A percentile compares a stretch with the other conserved stretches of the same genome.
Conservation (phyloP, 805 yeast genomes). For the Ogataea minuta region DNA sequence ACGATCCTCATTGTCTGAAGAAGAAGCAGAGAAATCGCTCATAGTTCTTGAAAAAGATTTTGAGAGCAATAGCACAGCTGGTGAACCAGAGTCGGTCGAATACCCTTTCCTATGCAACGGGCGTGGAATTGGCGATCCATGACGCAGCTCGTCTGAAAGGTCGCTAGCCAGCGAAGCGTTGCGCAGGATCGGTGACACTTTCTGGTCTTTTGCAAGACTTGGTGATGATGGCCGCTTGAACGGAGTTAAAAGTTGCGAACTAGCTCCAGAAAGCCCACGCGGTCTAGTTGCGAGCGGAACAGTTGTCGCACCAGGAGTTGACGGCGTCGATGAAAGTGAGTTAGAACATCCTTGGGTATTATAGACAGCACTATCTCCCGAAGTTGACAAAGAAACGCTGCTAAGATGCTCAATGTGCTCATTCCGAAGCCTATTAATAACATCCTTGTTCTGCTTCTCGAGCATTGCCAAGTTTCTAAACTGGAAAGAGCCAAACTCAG, state of each 20-base stretch:
- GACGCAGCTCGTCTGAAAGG: slow-evolving; percentile 29
- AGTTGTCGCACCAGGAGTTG: slow-evolving; percentile 23
- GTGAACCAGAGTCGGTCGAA: slow-evolving; percentile 15
- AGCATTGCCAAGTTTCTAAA: slow-evolving; percentile 86
- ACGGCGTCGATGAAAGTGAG: slow-evolving; percentile 22
- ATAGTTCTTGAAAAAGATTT: slow-evolving; percentile 22
- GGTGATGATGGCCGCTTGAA: slow-evolving; percentile 35
- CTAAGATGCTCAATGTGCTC: slow-evolving; percentile 68
- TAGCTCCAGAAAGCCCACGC: slow-evolving; percentile 20
- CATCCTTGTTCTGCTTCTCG: slow-evolving; percentile 92
- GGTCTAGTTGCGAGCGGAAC: slow-evolving; percentile 14
- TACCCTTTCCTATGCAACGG: slow-evolving; percentile 10
- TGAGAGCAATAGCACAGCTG: slow-evolving; percentile 28
- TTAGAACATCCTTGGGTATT: slow-evolving; percentile 20
- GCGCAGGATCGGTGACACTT: slow-evolving; percentile 27
- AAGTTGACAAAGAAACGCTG: slow-evolving; percentile 41
- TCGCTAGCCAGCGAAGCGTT: slow-evolving; percentile 37
- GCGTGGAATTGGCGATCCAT: slow-evolving; percentile 20
- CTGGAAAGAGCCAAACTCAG: slow-evolving; percentile 90
- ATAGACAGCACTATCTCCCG: slow-evolving; percentile 40
- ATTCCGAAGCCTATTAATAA: slow-evolving; percentile 77
- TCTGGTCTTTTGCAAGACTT: slow-evolving; percentile 20
- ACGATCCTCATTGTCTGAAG: slow-evolving; percentile 69
- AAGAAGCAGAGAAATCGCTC: slow-evolving; percentile 46
- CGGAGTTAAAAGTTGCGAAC: slow-evolving; percentile 23